Conservation (phyloP, 768 basidiomycete genomes). For the Lactifluus rugatus region DNA sequence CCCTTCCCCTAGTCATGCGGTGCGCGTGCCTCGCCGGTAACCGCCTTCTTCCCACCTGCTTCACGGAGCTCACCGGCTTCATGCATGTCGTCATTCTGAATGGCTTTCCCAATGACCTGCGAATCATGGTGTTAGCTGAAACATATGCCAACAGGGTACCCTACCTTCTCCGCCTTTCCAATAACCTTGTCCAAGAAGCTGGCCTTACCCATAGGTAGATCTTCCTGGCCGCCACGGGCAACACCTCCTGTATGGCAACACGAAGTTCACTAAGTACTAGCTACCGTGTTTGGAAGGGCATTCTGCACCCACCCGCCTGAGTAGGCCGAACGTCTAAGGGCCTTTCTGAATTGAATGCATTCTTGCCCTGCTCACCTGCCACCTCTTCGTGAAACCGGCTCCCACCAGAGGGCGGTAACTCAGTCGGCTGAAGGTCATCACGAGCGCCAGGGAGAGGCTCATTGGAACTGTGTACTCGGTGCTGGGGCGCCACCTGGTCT, state of each 20-base stretch:
- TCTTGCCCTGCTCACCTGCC: slow-evolving; percentile 8
- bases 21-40: slow-evolving; percentile 31
- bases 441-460: slow-evolving; percentile 38
- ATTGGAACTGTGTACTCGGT: slow-evolving; percentile 39
- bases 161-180: slow-evolving; percentile 50
- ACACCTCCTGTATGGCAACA: slow-evolving; percentile 26
- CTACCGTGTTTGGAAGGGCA: background rate
- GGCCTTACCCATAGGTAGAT: slow-evolving; percentile 33
- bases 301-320: slow-evolving; percentile 25
- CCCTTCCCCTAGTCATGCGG: slow-evolving; percentile 29
- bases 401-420: background rate
- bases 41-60: slow-evolving; percentile 42
- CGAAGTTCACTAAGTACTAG: background rate
- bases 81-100: slow-evolving; percentile 39
- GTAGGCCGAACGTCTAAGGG: slow-evolving; percentile 31
- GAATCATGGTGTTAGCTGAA: background rate
- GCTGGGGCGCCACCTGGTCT: slow-evolving; percentile 25
- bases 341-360: slow-evolving; percentile 24
- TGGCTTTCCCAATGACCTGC: slow-evolving; percentile 43
- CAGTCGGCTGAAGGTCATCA: slow-evolving; percentile 17
- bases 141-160: background rate
- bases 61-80: slow-evolving; percentile 51
- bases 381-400: background rate
- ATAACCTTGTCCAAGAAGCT: slow-evolving; percentile 42
- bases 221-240: slow-evolving; percentile 27